Evolutionary conservation across 371 early-diverging fungal genomes (phyloP), one percentile per base, ranked within the genome.

Genomic region (Apophysomyces variabilis): DNA sequence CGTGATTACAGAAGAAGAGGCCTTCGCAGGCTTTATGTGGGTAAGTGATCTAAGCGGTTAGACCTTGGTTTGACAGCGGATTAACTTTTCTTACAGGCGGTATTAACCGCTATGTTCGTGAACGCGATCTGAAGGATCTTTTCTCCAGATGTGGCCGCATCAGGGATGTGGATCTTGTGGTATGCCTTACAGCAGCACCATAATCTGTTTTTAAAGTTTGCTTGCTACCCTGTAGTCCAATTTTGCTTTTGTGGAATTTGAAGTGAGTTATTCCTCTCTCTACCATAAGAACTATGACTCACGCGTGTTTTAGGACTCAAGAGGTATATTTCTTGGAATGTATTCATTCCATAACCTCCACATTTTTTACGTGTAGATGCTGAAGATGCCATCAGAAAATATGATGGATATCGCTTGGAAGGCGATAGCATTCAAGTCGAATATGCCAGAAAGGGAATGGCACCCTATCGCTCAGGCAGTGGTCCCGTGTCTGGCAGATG

Each of bases 371-470:
- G 3, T 26, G 59, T 64, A 65, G 92, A 91, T 69, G 92, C 92
- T 56, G 90, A 91, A 37, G 90, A 90, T 70, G 92, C 92, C 54
- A 78, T 90, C 61, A 81, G 84, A 63, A 85, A 86, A 69, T 81
- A 88, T 43, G 80, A 90, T 69, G 89, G 89, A 7, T 74, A 83
- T 60, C 64, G 73, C 16, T 68, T 90, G 46, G 75, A 78, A 62
- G 75, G 67, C n/a, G 78, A 78, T 43, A 66, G 75, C 62, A 54
- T 78, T 44, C 50, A 68, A 36, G 78, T 78, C 18, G 57, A 71
- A 66, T 46, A 57, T 38, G 65, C 66, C 50, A 68, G 61, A 57
- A 26, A 62, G 58, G 39, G 65, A 13, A 58, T 39, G 54, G 54
- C 54, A 18, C 54, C 36, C 12, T 61, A 45, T 50, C 54, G 54